Evolutionary conservation across 805 yeast species (phyloP).

Genomic region (Spathaspora hagerdaliae): DNA sequence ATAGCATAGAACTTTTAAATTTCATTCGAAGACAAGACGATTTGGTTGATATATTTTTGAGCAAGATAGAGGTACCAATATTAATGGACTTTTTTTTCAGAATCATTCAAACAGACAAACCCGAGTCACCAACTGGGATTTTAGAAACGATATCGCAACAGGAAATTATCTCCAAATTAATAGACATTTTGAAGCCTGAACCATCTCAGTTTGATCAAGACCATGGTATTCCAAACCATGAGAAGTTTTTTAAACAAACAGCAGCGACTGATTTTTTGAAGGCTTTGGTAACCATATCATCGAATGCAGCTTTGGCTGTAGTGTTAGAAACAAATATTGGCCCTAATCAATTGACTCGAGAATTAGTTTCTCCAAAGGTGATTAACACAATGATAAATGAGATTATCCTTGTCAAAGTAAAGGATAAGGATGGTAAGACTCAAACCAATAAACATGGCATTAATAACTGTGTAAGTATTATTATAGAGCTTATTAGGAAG

Average conservation of each 20-base stretch:
- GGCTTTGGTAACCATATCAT: conserved; percentile 90
- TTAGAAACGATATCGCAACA: conserved; percentile 73
- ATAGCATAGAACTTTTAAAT: conserved; percentile 56
- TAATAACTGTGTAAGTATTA: conserved; percentile 90
- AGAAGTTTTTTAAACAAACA: conserved; percentile 57
- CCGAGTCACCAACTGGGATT: conserved; percentile 84
- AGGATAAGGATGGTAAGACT: conserved; percentile 8
- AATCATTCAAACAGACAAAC: conserved; percentile 88
- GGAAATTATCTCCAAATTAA: conserved; percentile 64
- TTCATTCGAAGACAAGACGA: conserved; percentile 66
- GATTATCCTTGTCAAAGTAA: conserved; percentile 50
- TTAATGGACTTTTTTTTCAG: conserved; percentile 88
- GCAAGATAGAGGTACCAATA: conserved; percentile 89
- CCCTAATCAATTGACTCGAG: conserved; percentile 90
- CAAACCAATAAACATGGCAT: conserved; percentile 74
- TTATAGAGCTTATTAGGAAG: conserved; percentile 90
- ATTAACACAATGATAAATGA: conserved; percentile 64
- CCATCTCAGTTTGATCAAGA: conserved; percentile 46
- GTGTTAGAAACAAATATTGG: conserved; percentile 91
- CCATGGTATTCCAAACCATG: conserved; percentile 23
- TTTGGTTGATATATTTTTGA: conserved; percentile 75
- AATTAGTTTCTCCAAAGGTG: conserved; percentile 73
- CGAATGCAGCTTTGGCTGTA: conserved; percentile 66
- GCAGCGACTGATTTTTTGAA: conserved; percentile 95
- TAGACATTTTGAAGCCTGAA: conserved; percentile 67